Base-by-base conservation (phyloP, 1,284 basidiomycete species). In the Caloboletus inedulis region DNA sequence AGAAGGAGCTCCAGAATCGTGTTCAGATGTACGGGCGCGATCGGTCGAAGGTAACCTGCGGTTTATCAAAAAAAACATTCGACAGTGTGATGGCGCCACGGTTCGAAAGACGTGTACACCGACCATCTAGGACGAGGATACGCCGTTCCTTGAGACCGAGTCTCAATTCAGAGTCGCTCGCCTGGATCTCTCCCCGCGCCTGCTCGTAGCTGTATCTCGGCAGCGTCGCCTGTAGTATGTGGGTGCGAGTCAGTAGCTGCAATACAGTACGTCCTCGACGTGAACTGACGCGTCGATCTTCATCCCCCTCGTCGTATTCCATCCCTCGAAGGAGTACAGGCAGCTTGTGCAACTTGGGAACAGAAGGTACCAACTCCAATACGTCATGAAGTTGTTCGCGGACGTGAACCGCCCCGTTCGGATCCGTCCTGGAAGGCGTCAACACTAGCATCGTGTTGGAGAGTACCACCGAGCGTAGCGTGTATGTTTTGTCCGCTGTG, bases 361-460 rank as follows among this genome's bases (percentile, higher is more conserved):
- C 79, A 27, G 78, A 70, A 0, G 87, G 87, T 0, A 82, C 76
- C 19, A 91, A 73, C 66, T 96, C 93, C 40, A 95, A 69, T 31
- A 95, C 76, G 58, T 94, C 85, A 58, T 82, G 83, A 35, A 91
- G 73, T 59, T 85, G 81, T 56, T 89, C 87, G 47, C 82, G 79
- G 49, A 92, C 83, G 50, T 84, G 76, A 14, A 85, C 72, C 3
- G 66, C 59, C 39, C 74, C 70, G 40, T 74, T 66, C 12, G 66
- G 59, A 19, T 69, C 61, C 1, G 61, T 71, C 30, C 71, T 64
- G 4, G 79, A 75, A 12, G 84, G 72, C 3, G 85, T 84, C 48
- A 88, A 76, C 42, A 96, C 79, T 13, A 92, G 76, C 33, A 94
- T 74, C 1, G 91, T 86, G 68, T 97, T 97, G 16, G 93, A 96